phyloP scores from a whole-genome alignment of 129 eudicot genomes.

The Cynara cardunculus region DNA sequence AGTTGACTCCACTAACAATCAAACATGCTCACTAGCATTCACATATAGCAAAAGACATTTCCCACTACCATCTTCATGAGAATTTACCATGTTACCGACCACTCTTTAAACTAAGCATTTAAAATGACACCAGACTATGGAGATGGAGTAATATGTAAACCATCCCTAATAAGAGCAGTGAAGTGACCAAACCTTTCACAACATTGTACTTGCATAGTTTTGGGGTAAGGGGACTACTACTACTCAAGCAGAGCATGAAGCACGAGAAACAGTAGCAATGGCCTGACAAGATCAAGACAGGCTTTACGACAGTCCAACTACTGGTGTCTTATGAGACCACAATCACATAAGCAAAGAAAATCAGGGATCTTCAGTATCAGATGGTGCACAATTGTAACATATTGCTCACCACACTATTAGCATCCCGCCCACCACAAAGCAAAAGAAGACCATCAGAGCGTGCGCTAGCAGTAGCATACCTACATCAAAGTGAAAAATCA shows the following conservation, averaged over 20 bases:
- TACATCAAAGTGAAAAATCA: conserved; percentile 24
- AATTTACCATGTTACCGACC: background rate
- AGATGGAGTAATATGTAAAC: background rate
- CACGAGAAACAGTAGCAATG: too few relatives aligned
- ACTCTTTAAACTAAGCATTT: background rate
- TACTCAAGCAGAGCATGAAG: too few relatives aligned
- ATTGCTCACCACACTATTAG: conserved; percentile 87
- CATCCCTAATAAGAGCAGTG: background rate
- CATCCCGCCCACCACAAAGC: conserved; percentile 99
- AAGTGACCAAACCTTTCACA: too few relatives aligned
- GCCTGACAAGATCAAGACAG: too few relatives aligned
- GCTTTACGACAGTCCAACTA: background rate
- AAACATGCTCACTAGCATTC: background rate
- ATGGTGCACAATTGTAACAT: background rate
- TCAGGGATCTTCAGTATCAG: background rate
- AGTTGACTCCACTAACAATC: background rate
- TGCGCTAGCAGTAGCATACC: conserved; percentile 99
- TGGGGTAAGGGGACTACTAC: too few relatives aligned
- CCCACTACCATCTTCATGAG: background rate
- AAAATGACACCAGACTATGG: background rate
- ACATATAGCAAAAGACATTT: background rate
- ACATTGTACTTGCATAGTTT: too few relatives aligned
- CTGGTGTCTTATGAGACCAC: background rate
- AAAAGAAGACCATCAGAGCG: conserved; percentile 99
- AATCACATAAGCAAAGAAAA: background rate